Evolutionary conservation across 352 stramenopile species (phyloP), one percentile per base, ranked within the genome.

Genomic region (Phytopythium vexans): DNA sequence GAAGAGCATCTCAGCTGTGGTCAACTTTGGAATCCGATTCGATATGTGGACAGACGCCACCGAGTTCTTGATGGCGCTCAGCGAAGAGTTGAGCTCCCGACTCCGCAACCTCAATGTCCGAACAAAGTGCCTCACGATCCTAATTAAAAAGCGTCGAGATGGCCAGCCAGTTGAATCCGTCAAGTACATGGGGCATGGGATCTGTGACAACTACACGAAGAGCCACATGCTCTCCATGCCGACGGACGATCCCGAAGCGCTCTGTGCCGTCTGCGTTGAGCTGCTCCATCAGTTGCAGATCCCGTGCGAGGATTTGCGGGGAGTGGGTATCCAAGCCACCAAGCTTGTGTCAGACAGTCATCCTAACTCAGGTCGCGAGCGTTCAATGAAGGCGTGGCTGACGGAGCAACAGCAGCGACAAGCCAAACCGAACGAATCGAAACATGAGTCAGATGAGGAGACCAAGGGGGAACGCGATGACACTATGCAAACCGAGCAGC

Each of bases 21-120:
- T 97, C 8, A 97, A 96, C 63, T 97, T 95, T 58, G 91, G 91
- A 1, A 93, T 97, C 48, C 82, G 91, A 0, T 96, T 97, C 38
- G 71, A 92, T n/a, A 77, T 66, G 27, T 83, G 76, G 63, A 54
- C 82, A 34, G 74, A 90, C 31, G 72, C 85, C n/a, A 86, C 82
- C 1, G 66, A 77, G 12, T 97, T 97, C 45, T 61, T 97, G 35
- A 70, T 72, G 49, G 78, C 85, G 14, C 52, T 97, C 10, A 77
- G 78, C 0, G 77, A 88, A 14, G 90, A 97, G 50, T 49, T 96
- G 12, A 72, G 68, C 4, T 61, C 58, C 1, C 77, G 88, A 6
- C 68, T 97, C 42, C 66, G 66, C 12, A 82, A 58, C 41, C 51
- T 92, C 8, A 82, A 78, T 21, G 66, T 95, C 8, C 53, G 59